Evolutionary conservation across 345 rosid genomes (phyloP), one percentile per base, ranked within the genome.

Genomic region (Camelina sativa): DNA sequence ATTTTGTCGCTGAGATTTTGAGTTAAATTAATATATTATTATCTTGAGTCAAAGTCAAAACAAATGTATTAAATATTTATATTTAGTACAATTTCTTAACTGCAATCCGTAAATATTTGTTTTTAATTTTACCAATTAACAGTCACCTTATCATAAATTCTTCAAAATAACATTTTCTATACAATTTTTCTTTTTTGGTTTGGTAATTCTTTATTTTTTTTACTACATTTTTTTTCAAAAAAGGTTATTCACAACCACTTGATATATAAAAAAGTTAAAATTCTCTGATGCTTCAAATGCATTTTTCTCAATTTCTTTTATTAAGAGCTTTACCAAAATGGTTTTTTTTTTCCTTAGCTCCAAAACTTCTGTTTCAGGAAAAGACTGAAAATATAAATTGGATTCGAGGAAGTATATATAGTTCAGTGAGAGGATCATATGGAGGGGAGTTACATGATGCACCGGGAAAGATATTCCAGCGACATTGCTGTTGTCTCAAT

Each of bases 241-340:
- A 8, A 23, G 4, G 35, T 2, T 22, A 43, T 43, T 23, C 2
- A 62, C 37, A 11, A 23, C 11, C 32, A 59, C n/a, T 37, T 11
- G 22, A 41, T 22, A 13, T 4, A 22, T 23, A 63, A n/a, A 11
- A 34, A 19, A 4, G 5, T 28, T 4, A 19, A 19, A 30, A 7
- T 28, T 12, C 46, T 57, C 20, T n/a, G 15, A 44, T 55, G 46
- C 5, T 57, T 4, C 2, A 11, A 58, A 47, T 59, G 54, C 48
- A 58, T 71, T 71, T 57, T 15, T 25, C 67, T 71, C 75, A 71
- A 35, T 40, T 37, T 40, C 20, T 52, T 28, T 28, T 72, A 62
- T 72, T 62, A 62, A 17, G 61, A 52, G 69, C 30, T 4, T 62
- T 52, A 51, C 61, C 76, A 62, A 72, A 72, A 62, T 40, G 61